Conservation (phyloP, 306 rosid genomes). For the Prinsepia uniflora region DNA sequence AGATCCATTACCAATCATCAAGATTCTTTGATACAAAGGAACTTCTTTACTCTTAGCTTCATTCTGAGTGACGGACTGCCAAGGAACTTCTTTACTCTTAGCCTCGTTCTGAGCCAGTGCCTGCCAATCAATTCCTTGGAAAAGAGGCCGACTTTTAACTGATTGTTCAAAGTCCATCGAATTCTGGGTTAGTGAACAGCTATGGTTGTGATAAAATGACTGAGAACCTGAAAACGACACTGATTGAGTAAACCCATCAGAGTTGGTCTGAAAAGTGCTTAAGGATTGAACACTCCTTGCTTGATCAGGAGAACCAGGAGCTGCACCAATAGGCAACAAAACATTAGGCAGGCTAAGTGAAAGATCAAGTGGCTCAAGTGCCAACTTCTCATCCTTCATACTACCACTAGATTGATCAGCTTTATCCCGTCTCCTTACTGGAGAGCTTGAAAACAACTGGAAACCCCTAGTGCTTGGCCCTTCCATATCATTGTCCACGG, state of each 20-base stretch:
- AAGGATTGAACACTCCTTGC: constrained; percentile 83
- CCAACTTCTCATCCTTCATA: constrained; percentile 52
- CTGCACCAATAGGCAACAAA: constrained; percentile 81
- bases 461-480: constrained; percentile 88
- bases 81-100: constrained; percentile 65
- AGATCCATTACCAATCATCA: constrained; percentile 56
- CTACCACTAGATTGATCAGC: constrained; percentile 41
- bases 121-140: constrained; percentile 93
- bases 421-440: constrained; percentile 67
- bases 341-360: constrained; percentile 95
- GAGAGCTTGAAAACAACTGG: constrained; percentile 76
- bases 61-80: constrained; percentile 73
- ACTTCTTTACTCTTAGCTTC: constrained; percentile 73
- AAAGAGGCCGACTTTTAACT: constrained; percentile 87
- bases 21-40: constrained; percentile 55
- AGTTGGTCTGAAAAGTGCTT: constrained; percentile 64
- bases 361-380: constrained; percentile 74
- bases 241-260: constrained; percentile 91
- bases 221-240: constrained; percentile 95
- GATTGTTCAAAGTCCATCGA: constrained; percentile 87
- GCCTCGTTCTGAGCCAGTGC: constrained; percentile 72
- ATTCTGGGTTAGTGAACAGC: constrained; percentile 89
- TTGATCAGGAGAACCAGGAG: constrained; percentile 85
- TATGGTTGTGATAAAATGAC: constrained; percentile 86
- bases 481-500: constrained; percentile 57